A percentile compares a stretch with the other conserved stretches of the same genome.
These are phyloP conservation scores for Usnea hakonensis DNA, from an alignment of 495 filamentous ascomycete species.

Conservation along the genomic window DNA sequence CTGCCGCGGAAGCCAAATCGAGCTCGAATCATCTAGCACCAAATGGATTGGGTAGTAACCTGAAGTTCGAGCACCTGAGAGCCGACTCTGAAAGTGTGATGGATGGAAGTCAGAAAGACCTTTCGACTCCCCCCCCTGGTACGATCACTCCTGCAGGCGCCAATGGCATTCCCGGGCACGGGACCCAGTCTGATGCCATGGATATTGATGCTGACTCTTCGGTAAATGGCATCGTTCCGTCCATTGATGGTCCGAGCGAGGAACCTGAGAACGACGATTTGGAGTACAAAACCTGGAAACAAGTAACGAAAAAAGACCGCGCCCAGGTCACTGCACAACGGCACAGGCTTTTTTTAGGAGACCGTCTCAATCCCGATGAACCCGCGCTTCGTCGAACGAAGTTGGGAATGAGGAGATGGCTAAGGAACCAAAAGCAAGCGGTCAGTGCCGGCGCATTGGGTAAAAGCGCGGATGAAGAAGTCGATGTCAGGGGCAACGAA, in stretches of 20 bases:
- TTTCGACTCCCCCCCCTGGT: constrained; percentile 72
- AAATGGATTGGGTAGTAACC: constrained; percentile 45
- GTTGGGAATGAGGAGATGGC: constrained; percentile 71
- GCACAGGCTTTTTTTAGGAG: constrained; percentile 74
- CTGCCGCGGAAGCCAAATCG: constrained; percentile 39
- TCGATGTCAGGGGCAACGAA: constrained; percentile 37
- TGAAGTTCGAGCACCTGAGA: constrained; percentile 40
- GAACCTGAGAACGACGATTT: constrained; percentile 66
- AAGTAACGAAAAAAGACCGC: constrained; percentile 92
- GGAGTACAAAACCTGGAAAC: constrained; percentile 97
- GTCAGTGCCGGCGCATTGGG: constrained; percentile 36
- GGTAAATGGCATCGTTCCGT: constrained; percentile 48
- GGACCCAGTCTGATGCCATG: constrained; percentile 70
- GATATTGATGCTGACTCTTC: constrained; percentile 66
- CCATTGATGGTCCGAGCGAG: constrained; percentile 28
- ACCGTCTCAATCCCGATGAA: constrained; percentile 78
- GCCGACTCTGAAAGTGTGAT: constrained; percentile 56
- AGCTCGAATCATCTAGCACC: constrained; percentile 36
- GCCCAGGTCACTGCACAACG: constrained; percentile 73
- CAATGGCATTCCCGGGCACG: constrained; percentile 53
- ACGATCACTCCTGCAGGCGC: constrained; percentile 71
- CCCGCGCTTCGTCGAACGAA: constrained; percentile 75
- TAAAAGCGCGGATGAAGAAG: constrained; percentile 37
- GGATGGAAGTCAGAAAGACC: constrained; percentile 52
- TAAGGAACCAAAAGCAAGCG: constrained; percentile 62